These are phyloP conservation scores for Peronospora destructor DNA, from an alignment of 352 stramenopile genomes.

Conservation along the genomic window DNA sequence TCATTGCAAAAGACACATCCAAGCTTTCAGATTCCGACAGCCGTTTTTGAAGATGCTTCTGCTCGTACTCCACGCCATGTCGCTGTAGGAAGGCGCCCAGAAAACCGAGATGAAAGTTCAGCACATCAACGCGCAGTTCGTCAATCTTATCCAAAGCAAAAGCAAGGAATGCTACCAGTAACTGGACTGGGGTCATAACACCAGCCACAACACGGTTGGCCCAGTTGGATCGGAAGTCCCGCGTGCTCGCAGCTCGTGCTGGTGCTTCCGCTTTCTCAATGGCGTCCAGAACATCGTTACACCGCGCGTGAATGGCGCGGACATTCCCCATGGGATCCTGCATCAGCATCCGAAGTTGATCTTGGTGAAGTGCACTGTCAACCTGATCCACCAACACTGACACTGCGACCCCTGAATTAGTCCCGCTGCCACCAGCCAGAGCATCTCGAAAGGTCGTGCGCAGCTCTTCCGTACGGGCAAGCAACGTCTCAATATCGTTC, in stretches of 20 bases:
- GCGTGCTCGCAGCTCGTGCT: conserved; percentile 39
- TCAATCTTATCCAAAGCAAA: conserved; percentile 65
- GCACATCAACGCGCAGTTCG: conserved; percentile 47
- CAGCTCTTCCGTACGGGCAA: conserved; percentile 50
- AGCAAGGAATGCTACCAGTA: conserved; percentile 57
- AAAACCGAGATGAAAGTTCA: conserved; percentile 53
- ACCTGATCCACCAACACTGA: conserved; percentile 35
- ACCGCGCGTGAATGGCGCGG: conserved; percentile 31
- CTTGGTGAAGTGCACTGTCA: conserved; percentile 28
- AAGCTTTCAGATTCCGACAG: conserved; percentile 23
- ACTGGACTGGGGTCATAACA: conserved; percentile 14
- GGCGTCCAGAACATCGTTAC: conserved; percentile 35
- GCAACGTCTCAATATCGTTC: conserved; percentile 42
- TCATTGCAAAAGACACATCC: conserved; percentile 29
- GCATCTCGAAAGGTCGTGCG: conserved; percentile 34
- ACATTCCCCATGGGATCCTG: conserved; percentile 26
- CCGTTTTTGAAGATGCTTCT: conserved; percentile 40
- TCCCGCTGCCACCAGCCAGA: conserved; percentile 21
- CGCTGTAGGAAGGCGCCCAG: conserved; percentile 48
- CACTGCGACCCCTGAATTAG: conserved; percentile 14
- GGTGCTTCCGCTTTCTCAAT: conserved; percentile 50
- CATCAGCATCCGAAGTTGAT: conserved; percentile 34
- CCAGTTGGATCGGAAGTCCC: conserved; percentile 31
- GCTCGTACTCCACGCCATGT: conserved; percentile 59
- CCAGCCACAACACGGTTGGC: conserved; percentile 21